A percentile compares a stretch with the other conserved stretches of the same genome.
These are phyloP conservation scores for Penicillium antarcticum DNA, from an alignment of 495 filamentous ascomycete species.

Conservation along the genomic window DNA sequence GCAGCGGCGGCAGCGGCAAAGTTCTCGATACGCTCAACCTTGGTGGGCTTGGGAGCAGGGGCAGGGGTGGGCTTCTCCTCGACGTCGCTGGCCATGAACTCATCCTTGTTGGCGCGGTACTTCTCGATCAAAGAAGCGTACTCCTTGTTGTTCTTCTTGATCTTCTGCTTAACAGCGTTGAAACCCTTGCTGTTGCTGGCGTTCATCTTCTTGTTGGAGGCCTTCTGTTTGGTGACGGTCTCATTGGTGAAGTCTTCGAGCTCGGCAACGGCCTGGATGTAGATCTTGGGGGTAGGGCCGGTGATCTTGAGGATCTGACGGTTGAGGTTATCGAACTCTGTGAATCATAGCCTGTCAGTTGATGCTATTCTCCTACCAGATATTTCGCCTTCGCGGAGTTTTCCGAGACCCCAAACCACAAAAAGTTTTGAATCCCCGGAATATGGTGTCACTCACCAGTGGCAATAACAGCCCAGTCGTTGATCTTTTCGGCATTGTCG, in stretches of 20 bases:
- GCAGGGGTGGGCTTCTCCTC: constrained; percentile 51
- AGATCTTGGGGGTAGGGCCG: constrained; percentile 78
- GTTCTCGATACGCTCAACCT: constrained; percentile 44
- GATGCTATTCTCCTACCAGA: neutral
- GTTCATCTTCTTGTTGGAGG: constrained; percentile 97
- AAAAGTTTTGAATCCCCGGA: too few relatives aligned
- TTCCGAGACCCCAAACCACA: too few relatives aligned
- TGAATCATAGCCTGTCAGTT: constrained; percentile 16
- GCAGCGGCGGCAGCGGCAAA: constrained; percentile 33
- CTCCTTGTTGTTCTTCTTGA: constrained; percentile 98
- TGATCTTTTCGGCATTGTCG: constrained; percentile 95
- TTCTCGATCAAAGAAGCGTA: constrained; percentile 82
- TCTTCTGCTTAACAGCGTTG: constrained; percentile 93
- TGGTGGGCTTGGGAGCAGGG: constrained; percentile 33
- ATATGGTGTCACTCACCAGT: constrained; percentile 56
- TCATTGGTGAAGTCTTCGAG: constrained; percentile 96
- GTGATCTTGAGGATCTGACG: constrained; percentile 77
- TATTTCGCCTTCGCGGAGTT: too few relatives aligned
- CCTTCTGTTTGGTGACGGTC: constrained; percentile 89
- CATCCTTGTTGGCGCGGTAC: constrained; percentile 79
- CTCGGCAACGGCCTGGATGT: constrained; percentile 89
- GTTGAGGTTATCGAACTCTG: constrained; percentile 98
- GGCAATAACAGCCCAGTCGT: constrained; percentile 92
- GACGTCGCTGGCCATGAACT: constrained; percentile 82
- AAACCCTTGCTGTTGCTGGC: constrained; percentile 89